These are phyloP conservation scores for Cyanodermella asteris DNA, from an alignment of 2,329 filamentous ascomycete species.

Conservation along the genomic window DNA sequence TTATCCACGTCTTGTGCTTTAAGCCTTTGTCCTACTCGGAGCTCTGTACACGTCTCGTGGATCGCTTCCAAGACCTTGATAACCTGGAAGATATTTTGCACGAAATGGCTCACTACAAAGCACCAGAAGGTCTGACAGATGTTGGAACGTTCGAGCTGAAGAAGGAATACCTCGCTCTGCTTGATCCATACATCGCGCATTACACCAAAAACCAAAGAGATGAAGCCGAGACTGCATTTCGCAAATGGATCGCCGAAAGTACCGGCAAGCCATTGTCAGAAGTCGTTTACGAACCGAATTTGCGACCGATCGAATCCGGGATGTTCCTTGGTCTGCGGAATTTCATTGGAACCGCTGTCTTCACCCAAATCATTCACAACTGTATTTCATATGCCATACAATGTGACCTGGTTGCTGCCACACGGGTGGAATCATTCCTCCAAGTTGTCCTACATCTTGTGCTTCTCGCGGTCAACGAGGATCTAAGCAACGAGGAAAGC, in stretches of 20 bases:
- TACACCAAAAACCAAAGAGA: slow-evolving; percentile 95
- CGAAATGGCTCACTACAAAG: slow-evolving; percentile 70
- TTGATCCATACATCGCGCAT: slow-evolving; percentile 90
- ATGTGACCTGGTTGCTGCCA: slow-evolving; percentile 60
- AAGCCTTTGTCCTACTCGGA: slow-evolving; percentile 91
- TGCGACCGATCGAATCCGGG: slow-evolving; percentile 54
- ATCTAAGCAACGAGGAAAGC: slow-evolving; percentile 37
- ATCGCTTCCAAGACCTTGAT: slow-evolving; percentile 74
- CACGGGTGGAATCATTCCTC: slow-evolving; percentile 72
- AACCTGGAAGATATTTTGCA: slow-evolving; percentile 68
- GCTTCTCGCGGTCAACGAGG: slow-evolving; percentile 69
- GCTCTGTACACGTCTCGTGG: slow-evolving; percentile 63
- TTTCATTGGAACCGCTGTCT: slow-evolving; percentile 68
- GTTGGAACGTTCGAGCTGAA: slow-evolving; percentile 88
- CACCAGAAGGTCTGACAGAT: slow-evolving; percentile 78
- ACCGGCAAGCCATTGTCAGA: slow-evolving; percentile 61
- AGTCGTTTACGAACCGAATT: slow-evolving; percentile 75
- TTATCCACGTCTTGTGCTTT: slow-evolving; percentile 87
- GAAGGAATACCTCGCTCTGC: slow-evolving; percentile 60
- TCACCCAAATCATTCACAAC: slow-evolving; percentile 75
- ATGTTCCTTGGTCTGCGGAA: slow-evolving; percentile 53
- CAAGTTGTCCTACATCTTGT: slow-evolving; percentile 79
- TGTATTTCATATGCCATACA: slow-evolving; percentile 70
- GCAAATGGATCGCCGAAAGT: slow-evolving; percentile 67
- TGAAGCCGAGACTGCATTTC: slow-evolving; percentile 78